Evolutionary conservation across 352 stramenopile species (phyloP).

Genomic region (Globisporangium cederbergense): DNA sequence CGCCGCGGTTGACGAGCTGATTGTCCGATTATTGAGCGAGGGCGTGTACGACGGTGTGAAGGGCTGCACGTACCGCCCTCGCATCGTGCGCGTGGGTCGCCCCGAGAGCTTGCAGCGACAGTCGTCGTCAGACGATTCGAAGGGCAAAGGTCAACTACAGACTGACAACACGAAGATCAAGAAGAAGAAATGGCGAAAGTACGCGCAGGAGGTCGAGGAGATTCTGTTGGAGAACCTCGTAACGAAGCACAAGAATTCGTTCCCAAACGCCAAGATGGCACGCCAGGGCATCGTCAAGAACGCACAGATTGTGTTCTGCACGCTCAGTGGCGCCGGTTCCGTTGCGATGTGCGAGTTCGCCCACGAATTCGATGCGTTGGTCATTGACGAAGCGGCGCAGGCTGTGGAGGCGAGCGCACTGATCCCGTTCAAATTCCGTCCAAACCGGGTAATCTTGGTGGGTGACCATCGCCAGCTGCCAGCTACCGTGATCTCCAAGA

Average conservation of each 20-base stretch:
- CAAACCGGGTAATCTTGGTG: conserved; percentile 78
- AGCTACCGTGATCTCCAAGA: conserved; percentile 95
- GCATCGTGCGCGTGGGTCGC: conserved; percentile 68
- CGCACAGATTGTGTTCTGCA: conserved; percentile 84
- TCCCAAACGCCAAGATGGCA: conserved; percentile 47
- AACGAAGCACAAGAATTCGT: conserved; percentile 54
- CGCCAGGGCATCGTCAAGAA: conserved; percentile 69
- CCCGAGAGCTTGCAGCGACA: conserved; percentile 48
- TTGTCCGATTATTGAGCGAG: conserved; percentile 64
- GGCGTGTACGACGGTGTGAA: conserved; percentile 53
- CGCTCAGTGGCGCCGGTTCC: conserved; percentile 74
- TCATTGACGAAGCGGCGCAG: conserved; percentile 98
- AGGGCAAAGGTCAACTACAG: conserved; percentile 5
- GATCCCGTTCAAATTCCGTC: conserved; percentile 94
- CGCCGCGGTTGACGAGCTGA: conserved; percentile 74
- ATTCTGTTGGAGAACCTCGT: conserved; percentile 70
- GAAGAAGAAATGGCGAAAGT: conserved; percentile 74
- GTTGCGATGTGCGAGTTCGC: conserved; percentile 86
- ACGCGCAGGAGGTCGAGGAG: conserved; percentile 64
- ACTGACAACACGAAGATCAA: conserved; percentile 39
- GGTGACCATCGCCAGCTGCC: conserved; percentile 97
- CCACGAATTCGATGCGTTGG: conserved; percentile 93
- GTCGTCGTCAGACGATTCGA: conserved; percentile 21
- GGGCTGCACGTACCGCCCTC: conserved; percentile 46
- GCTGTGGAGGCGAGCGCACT: conserved; percentile 95